These are phyloP conservation scores for Coemansia sp. DNA, from an alignment of 192 early-diverging fungal genomes.

Conservation along the genomic window DNA sequence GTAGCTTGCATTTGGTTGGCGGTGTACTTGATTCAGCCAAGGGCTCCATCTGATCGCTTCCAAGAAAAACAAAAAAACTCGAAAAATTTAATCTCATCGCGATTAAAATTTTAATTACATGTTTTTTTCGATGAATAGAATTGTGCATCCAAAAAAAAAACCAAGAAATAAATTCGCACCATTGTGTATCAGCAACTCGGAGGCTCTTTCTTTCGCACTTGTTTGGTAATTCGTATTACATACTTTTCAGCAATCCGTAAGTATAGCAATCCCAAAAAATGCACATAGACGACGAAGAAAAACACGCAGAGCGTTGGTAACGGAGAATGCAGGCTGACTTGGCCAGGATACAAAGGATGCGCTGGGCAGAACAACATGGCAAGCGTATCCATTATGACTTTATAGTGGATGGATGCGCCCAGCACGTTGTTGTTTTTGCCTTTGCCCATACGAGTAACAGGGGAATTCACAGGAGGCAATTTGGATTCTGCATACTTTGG, in stretches of 20 bases:
- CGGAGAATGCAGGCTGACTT: too few relatives aligned
- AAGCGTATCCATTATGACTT: too few relatives aligned
- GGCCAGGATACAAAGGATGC: too few relatives aligned
- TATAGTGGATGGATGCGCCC: neutral
- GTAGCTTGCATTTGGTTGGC: constrained; percentile 91
- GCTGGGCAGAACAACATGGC: too few relatives aligned
- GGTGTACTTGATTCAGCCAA: constrained; percentile 65
- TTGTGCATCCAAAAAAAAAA: neutral
- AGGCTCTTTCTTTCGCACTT: constrained; percentile 10
- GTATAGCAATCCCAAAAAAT: constrained; percentile 3
- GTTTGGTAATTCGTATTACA: neutral
- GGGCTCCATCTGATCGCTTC: constrained; percentile 26
- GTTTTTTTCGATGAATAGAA: neutral
- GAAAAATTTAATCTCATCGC: neutral
- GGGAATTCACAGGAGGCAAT: too few relatives aligned
- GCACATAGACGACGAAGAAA: neutral
- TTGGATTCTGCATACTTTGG: constrained; percentile 7
- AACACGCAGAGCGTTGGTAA: neutral
- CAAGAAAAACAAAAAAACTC: neutral
- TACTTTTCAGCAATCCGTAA: constrained; percentile 6
- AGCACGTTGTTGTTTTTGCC: neutral
- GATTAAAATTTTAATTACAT: neutral
- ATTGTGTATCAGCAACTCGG: neutral
- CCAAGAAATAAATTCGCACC: neutral
- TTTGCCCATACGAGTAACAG: too few relatives aligned